Percentiles rank a stretch among this genome's conserved stretches.
phyloP scores from a whole-genome alignment of 306 rosid species.

The Cucurbita ficifolia region DNA sequence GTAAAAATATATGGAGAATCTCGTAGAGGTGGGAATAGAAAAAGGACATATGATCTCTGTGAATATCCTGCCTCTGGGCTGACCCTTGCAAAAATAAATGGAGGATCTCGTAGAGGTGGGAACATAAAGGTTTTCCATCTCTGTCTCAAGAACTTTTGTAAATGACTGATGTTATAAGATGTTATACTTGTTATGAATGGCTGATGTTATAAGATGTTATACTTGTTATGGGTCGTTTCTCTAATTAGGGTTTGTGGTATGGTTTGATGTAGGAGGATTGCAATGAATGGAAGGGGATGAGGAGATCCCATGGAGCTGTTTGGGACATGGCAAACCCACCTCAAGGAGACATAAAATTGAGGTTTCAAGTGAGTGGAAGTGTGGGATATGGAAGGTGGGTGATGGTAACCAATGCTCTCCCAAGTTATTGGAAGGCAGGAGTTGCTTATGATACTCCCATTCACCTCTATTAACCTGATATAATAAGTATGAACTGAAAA shows the following conservation, averaged over 20 bases:
- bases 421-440: slow-evolving; percentile 60
- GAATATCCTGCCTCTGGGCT: no score
- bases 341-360: slow-evolving; percentile 25
- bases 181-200: no score
- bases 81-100: no score
- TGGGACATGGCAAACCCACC: slow-evolving; percentile 58
- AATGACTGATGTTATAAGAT: no score
- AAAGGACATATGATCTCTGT: no score
- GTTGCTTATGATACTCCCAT: slow-evolving; percentile 38
- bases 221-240: not conserved
- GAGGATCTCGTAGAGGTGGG: no score
- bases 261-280: slow-evolving; percentile 36
- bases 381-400: slow-evolving; percentile 33
- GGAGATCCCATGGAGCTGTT: slow-evolving; percentile 53
- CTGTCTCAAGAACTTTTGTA: no score
- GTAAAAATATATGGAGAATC: no score
- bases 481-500: no score
- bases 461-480: slow-evolving; percentile 36
- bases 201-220: not conserved
- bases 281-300: slow-evolving; percentile 47
- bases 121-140: no score
- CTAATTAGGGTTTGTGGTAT: not conserved
- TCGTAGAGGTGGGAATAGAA: no score
- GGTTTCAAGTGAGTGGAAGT: slow-evolving; percentile 47
- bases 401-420: slow-evolving; percentile 33